Evolutionary conservation across 139 green algal species (phyloP).

Genomic region (Picochlorum sp.): DNA sequence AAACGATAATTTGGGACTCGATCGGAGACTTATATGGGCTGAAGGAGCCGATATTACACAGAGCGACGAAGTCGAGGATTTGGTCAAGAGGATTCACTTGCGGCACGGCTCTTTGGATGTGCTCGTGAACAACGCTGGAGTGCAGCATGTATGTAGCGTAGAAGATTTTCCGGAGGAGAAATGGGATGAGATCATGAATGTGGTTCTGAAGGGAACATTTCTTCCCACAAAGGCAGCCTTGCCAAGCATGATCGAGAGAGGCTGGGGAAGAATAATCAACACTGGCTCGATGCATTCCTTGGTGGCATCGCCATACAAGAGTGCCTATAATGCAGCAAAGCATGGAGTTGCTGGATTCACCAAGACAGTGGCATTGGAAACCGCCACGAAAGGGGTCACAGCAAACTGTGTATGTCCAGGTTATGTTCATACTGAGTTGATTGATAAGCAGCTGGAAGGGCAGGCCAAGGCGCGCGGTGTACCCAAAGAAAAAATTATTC

Average conservation of each 20-base stretch:
- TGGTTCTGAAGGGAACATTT: conserved; percentile 66
- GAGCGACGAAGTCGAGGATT: conserved; percentile 22
- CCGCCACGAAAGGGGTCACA: conserved; percentile 47
- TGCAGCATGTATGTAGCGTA: conserved; percentile 74
- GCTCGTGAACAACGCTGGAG: conserved; percentile 60
- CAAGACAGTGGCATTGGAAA: conserved; percentile 73
- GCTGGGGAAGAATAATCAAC: conserved; percentile 82
- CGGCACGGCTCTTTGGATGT: conserved; percentile 42
- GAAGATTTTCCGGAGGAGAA: conserved; percentile 78
- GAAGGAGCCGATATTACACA: too few species aligned
- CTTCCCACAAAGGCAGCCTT: conserved; percentile 74
- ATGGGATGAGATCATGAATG: conserved; percentile 63
- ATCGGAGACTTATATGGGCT: too few species aligned
- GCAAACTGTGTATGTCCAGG: conserved; percentile 27
- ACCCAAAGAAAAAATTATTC: conserved; percentile 28
- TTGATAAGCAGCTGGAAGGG: conserved; percentile 61
- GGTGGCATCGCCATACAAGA: conserved; percentile 83
- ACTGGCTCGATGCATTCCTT: conserved; percentile 76
- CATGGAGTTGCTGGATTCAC: conserved; percentile 77
- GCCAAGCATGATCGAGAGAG: conserved; percentile 66
- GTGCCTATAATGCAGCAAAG: conserved; percentile 86
- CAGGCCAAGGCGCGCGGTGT: conserved; percentile 62
- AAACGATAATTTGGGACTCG: too few species aligned
- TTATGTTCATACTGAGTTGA: conserved; percentile 48
- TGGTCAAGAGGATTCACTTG: conserved; percentile 32